Base-by-base conservation (phyloP, 768 basidiomycete genomes). In the Panaeolus papilionaceus region DNA sequence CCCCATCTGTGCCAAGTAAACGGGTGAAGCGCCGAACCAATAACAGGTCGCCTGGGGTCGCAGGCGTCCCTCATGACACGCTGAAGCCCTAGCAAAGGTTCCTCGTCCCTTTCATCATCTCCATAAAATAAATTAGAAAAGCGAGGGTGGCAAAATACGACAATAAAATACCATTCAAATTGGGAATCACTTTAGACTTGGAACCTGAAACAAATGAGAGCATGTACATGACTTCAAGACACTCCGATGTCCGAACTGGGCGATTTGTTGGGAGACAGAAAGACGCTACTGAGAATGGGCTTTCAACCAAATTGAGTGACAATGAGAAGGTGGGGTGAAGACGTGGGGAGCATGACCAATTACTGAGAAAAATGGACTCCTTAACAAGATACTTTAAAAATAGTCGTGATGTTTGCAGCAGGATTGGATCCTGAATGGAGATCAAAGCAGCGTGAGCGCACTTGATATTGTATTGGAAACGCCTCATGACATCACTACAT, bases 401-500 rank as follows among this genome's bases (percentile, higher is more conserved):
- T 44, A 44, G 42, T 6, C 4, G 18, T 6, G 11, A 16, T 6
- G 16, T 44, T 12, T 44, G 12, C 47, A 51, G 14, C 47, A 51
- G 6, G 8, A 26, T 6, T 18, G 42, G 12, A 16, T 16, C 5
- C 42, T 44, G 42, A 44, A 44, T 11, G 39, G 39, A 40, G 39
- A 40, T 40, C 26, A 38, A 47, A 28, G 44, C 26, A 28, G 33
- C 42, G 39, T 23, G 26, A 58, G 18, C 26, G 16, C 64, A 39
- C 39, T 10, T 42, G 61, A 33, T 49, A 49, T n/a, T 54, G 44
- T 44, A 44, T 38, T 62, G 10, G 20, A 39, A 40, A 3, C 49
- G 54, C 28, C 49, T 83, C 74, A 89, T 68, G 81, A 79, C 91
- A 92, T 92, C 62, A 83, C 81, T 47, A 90, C 80, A 74, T 94